A percentile compares a stretch with the other conserved stretches of the same genome.
These are phyloP conservation scores for Stemphylium beticola DNA, from an alignment of 2,329 filamentous ascomycete genomes.

Conservation along the genomic window DNA sequence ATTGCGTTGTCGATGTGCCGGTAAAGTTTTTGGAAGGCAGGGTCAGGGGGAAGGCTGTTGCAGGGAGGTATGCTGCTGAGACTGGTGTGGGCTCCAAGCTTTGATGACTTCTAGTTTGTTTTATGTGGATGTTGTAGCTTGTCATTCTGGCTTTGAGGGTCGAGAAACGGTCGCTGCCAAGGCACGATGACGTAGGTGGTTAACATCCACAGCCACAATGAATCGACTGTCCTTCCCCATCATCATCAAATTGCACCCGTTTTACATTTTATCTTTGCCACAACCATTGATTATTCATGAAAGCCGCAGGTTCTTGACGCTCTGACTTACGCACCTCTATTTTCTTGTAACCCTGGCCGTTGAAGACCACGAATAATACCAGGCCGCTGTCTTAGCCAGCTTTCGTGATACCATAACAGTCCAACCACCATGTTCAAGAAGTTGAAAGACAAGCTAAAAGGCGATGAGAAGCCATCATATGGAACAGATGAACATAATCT, in stretches of 20 bases:
- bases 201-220: conserved; percentile 12
- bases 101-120: background rate
- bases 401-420: background rate
- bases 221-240: conserved; percentile 1
- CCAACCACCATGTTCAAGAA: conserved; percentile 43
- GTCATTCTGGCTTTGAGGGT: background rate
- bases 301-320: background rate
- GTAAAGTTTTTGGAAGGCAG: conserved; percentile 35
- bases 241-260: conserved; percentile 4
- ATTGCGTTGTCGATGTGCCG: conserved; percentile 52
- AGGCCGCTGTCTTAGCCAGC: background rate
- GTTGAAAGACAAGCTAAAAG: conserved; percentile 44
- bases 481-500: conserved; percentile 30
- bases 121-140: background rate
- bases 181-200: conserved; percentile 14
- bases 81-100: too few species aligned
- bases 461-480: conserved; percentile 26
- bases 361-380: background rate
- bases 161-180: conserved; percentile 7
- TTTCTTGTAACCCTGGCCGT: background rate
- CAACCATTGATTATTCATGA: background rate
- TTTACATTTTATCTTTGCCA: background rate
- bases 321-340: too few species aligned
- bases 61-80: conserved; percentile 10
- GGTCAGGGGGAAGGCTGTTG: background rate